Percentiles rank a stretch among this genome's conserved stretches.
phyloP scores from a whole-genome alignment of 2,329 filamentous ascomycete species.

The Aspergillus phoenicis region DNA sequence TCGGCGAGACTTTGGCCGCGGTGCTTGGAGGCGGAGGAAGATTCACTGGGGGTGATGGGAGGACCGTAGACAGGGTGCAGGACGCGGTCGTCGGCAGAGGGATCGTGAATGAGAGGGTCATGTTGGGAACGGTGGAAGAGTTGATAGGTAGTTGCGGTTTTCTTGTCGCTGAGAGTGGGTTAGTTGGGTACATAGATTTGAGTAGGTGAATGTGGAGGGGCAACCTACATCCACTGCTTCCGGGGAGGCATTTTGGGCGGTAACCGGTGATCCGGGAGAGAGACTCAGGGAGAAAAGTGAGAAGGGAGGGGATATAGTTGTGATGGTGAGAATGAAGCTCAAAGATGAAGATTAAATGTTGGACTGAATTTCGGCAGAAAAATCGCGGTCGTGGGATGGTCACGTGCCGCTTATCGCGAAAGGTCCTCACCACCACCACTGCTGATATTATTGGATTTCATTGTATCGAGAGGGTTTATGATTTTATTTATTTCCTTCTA shows the following conservation, averaged over 20 bases:
- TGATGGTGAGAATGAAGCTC: slow-evolving; percentile 1
- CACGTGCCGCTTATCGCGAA: slow-evolving; percentile 3
- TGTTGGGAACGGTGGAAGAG: slow-evolving; percentile 96
- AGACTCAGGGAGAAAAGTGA: background rate
- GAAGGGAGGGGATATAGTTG: background rate
- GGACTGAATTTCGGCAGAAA: background rate
- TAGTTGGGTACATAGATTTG: background rate
- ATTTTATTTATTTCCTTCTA: background rate
- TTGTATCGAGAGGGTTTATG: background rate
- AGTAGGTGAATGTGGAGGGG: background rate
- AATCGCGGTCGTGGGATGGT: slow-evolving; percentile 1
- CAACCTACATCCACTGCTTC: slow-evolving; percentile 72
- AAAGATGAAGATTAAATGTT: background rate
- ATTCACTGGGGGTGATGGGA: slow-evolving; percentile 23
- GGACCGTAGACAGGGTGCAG: slow-evolving; percentile 67
- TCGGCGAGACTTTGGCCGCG: slow-evolving; percentile 69
- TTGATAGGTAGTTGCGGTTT: slow-evolving; percentile 87
- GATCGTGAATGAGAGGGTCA: slow-evolving; percentile 95
- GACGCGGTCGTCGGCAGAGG: slow-evolving; percentile 84
- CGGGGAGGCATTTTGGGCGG: slow-evolving; percentile 67
- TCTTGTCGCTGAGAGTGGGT: slow-evolving; percentile 69
- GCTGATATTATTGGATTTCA: too few relatives aligned
- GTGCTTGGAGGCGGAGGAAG: slow-evolving; percentile 32
- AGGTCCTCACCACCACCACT: background rate
- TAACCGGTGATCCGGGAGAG: background rate